Conservation (phyloP, 345 rosid species). For the Hibiscus tridactylites region DNA sequence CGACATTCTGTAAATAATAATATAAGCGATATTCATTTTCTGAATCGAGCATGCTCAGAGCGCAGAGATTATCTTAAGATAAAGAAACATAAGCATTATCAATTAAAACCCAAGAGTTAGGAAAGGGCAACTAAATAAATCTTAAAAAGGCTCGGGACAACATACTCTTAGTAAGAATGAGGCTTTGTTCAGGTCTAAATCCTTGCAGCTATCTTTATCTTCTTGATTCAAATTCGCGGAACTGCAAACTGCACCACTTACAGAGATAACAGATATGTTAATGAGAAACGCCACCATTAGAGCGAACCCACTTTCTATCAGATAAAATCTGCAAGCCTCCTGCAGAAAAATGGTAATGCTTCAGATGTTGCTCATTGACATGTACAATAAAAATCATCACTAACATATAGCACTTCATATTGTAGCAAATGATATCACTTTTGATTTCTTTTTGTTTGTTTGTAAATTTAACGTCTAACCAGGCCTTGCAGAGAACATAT, state of each 20-base stretch:
- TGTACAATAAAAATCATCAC: conserved; percentile 6
- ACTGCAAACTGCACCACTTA: conserved; percentile 83
- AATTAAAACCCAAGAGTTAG: not conserved
- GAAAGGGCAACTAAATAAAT: not conserved
- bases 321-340: conserved; percentile 90
- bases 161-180: conserved; percentile 83
- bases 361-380: conserved; percentile 3
- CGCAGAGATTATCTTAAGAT: not conserved
- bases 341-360: conserved; percentile 28
- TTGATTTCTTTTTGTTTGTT: not conserved
- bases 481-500: not conserved
- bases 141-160: not conserved
- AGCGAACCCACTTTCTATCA: conserved; percentile 86
- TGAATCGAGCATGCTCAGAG: not conserved
- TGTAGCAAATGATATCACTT: not conserved
- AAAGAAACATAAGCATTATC: conserved; percentile 2
- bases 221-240: conserved; percentile 50
- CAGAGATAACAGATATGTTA: conserved; percentile 77
- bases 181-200: conserved; percentile 84
- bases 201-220: conserved; percentile 55
- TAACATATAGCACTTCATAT: not conserved
- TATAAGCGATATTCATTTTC: not conserved
- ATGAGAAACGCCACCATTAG: conserved; percentile 77
- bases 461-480: not conserved
- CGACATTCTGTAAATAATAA: conserved; percentile 60